Percentiles rank a stretch among this genome's conserved stretches.
Evolutionary conservation across 192 early-diverging fungal species (phyloP).

Genomic region (Coemansia furcata): DNA sequence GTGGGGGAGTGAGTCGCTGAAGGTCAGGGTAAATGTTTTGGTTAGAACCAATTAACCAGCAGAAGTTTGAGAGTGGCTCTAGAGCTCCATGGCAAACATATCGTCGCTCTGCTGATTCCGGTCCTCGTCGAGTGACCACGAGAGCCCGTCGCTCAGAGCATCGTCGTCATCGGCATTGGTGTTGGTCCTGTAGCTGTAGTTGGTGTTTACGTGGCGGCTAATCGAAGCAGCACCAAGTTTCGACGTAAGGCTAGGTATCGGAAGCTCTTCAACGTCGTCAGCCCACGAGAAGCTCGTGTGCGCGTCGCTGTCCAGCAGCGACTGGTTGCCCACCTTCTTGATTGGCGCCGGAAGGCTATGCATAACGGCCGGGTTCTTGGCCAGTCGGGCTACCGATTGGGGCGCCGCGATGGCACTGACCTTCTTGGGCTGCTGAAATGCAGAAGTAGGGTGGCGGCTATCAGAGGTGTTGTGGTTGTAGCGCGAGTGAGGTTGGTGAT

Average conservation of each 20-base stretch:
- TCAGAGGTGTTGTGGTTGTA: background rate
- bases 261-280: constrained; percentile 52
- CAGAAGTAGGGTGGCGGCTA: background rate
- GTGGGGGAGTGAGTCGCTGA: background rate
- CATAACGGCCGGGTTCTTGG: constrained; percentile 17
- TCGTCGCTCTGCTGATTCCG: constrained; percentile 17
- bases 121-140: constrained; percentile 41
- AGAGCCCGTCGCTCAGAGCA: constrained; percentile 42
- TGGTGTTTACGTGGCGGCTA: background rate
- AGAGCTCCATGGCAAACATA: constrained; percentile 50
- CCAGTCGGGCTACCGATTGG: background rate
- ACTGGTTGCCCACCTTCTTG: constrained; percentile 10
- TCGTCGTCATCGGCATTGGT: constrained; percentile 26
- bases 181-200: background rate
- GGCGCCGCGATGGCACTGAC: background rate
- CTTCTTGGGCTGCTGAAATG: background rate
- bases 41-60: background rate
- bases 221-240: constrained; percentile 7
- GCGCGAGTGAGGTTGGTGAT: background rate
- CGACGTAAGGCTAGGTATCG: constrained; percentile 34
- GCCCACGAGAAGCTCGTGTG: constrained; percentile 50
- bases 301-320: constrained; percentile 8
- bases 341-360: constrained; percentile 37
- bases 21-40: background rate
- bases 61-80: background rate